Base-by-base conservation (phyloP, 2,329 filamentous ascomycete genomes). In the Ophiostoma sp. region DNA sequence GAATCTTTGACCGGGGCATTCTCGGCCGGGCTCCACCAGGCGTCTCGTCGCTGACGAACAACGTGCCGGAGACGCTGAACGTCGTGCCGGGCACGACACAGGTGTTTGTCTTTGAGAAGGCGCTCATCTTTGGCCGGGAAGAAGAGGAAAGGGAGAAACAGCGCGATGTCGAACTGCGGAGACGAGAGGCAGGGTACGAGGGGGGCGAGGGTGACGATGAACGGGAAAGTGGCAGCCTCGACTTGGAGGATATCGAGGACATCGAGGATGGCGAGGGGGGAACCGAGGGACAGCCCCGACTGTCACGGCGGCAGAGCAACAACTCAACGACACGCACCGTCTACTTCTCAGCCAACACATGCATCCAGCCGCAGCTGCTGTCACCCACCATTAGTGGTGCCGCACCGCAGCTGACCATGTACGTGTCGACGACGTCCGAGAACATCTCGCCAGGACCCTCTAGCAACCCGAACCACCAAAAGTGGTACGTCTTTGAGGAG, bases 301-400 rank as follows among this genome's bases (percentile, higher is more conserved):
- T 75, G 55, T 50, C 48, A 8, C 76, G 72, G 66, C 77, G 78
- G 73, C 75, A 78, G 70, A 75, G 28, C 50, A n/a, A 11, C n/a
- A 28, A n/a, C n/a, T 8, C 82, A 31, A 25, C n/a, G 4, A 81
- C 81, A 19, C 85, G 82, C 57, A 88, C 83, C 1, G 84, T 98
- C 2, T 98, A 92, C 81, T 87, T 99, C 71, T 94, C 94, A 1
- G 90, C 94, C 59, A 98, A 94, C 77, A 95, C 93, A 0, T 99
- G 96, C 81, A 82, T 89, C 33, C 94, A 97, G 78, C 96, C 95
- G 15, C 80, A 82, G 25, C 84, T 86, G 55, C 88, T 82, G 9
- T 83, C 72, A n/a, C 33, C 52, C 2, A 83, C 84, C 31, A 84
- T 82, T 0, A 78, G 78, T 2, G 78, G 82, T 70, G 81, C 82